A percentile compares a stretch with the other conserved stretches of the same genome.
Evolutionary conservation across 2,329 filamentous ascomycete genomes (phyloP).

Genomic region (Zymoseptoria crescenta): DNA sequence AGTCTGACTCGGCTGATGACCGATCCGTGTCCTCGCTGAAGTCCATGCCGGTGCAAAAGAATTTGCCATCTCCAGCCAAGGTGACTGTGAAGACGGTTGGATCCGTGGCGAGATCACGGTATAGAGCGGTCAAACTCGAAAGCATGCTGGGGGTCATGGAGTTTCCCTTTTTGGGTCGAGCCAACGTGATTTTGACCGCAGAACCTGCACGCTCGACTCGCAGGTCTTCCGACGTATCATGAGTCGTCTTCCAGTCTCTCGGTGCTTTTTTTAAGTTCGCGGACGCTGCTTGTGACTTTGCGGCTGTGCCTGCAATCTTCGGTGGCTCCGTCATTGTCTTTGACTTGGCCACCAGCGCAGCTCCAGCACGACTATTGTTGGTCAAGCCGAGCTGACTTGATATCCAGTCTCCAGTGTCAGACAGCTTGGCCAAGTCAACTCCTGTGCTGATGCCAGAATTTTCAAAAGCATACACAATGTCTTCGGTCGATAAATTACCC

Average conservation of each 20-base stretch:
- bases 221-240: background rate
- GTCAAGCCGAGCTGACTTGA: slow-evolving; percentile 12
- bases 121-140: slow-evolving; percentile 11
- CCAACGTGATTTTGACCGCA: slow-evolving; percentile 12
- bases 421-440: slow-evolving; percentile 17
- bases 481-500: slow-evolving; percentile 25
- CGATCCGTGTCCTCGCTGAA: slow-evolving; percentile 7
- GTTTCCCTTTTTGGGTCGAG: slow-evolving; percentile 15
- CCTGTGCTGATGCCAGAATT: slow-evolving; percentile 21
- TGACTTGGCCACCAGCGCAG: slow-evolving; percentile 13
- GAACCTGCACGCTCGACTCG: slow-evolving; percentile 6
- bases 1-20: slow-evolving; percentile 3
- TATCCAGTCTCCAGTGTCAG: slow-evolving; percentile 23
- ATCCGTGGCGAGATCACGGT: slow-evolving; percentile 8
- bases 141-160: slow-evolving; percentile 15
- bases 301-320: background rate
- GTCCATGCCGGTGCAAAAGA: slow-evolving; percentile 21
- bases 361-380: slow-evolving; percentile 23
- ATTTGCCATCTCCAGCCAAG: slow-evolving; percentile 14
- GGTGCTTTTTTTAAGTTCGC: background rate
- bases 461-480: slow-evolving; percentile 23
- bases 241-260: no score
- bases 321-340: background rate
- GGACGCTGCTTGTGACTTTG: background rate
- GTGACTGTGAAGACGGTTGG: slow-evolving; percentile 11